Evolutionary conservation across 768 basidiomycete species (phyloP), one percentile per base, ranked within the genome.

Genomic region (Mycena vulgaris): DNA sequence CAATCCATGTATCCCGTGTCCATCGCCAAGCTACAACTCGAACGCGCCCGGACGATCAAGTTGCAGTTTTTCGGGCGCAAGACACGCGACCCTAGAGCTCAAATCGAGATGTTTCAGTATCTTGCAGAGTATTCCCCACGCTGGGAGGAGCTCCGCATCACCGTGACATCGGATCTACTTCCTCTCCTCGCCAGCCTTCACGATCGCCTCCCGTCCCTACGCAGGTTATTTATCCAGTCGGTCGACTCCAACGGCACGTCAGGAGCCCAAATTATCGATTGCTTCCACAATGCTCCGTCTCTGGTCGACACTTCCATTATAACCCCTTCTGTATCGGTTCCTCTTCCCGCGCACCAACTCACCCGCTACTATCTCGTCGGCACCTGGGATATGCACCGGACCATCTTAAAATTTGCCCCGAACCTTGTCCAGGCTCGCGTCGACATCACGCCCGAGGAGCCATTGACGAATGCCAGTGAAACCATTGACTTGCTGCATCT

Each of bases 361-460:
- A 59, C 48, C 19, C 48, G 48, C 3, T 59, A 45, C 13, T 6
- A 42, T 3, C 27, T 42, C 19, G 25, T 35, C n/a, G 23, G 47
- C 31, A 27, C 62, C 0, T 64, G 62, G 62, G 30, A 53, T 1
- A 23, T 10, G 9, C 68, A 69, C 28, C 10, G 5, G 5, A 14
- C 14, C 17, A 13, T 69, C 13, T 35, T 69, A 37, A 63, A 42
- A 25, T 28, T 58, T 6, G n/a, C n/a, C n/a, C n/a, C n/a, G n/a
- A n/a, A 55, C 30, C 58, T 68, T 10, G 33, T 67, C 25, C 58
- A 59, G 14, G n/a, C n/a, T n/a, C n/a, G n/a, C n/a, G n/a, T n/a
- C n/a, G n/a, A n/a, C n/a, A n/a, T n/a, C n/a, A n/a, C n/a, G 66
- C 49, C 3, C 35, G 48, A 49, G 7, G 19, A 5, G 2, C 31